phyloP scores from a whole-genome alignment of 148 eudicot species.

The Diospyros lotus region DNA sequence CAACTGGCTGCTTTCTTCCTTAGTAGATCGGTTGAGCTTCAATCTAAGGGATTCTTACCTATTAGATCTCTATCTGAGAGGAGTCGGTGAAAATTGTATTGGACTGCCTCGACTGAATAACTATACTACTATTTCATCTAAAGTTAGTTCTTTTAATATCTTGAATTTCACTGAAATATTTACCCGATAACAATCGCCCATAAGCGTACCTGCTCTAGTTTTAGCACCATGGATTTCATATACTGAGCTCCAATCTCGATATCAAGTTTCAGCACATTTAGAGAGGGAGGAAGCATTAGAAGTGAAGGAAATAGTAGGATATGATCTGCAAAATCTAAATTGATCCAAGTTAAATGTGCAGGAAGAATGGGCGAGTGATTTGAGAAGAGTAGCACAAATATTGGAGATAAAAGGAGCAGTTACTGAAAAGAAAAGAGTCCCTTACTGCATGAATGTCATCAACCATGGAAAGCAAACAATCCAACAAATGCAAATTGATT shows the following conservation, averaged over 20 bases:
- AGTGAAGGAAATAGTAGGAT: too few relatives aligned
- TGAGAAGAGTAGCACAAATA: conserved; percentile 7
- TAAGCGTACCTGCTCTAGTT: too few relatives aligned
- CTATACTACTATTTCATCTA: too few relatives aligned
- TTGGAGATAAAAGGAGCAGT: conserved; percentile 11
- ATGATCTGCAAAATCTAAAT: neutral
- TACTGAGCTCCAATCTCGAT: neutral
- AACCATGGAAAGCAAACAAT: neutral
- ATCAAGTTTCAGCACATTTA: neutral
- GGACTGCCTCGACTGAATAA: neutral
- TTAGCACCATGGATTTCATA: too few relatives aligned
- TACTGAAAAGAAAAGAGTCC: neutral
- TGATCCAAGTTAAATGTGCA: neutral
- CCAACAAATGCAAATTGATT: conserved; percentile 10
- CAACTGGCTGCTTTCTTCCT: conserved; percentile 9
- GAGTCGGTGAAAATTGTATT: neutral
- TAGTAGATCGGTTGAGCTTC: neutral
- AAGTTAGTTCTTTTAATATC: too few relatives aligned
- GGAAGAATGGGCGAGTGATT: conserved; percentile 2
- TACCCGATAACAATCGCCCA: neutral
- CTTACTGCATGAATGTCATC: neutral
- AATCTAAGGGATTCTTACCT: too few relatives aligned
- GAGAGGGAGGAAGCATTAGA: neutral
- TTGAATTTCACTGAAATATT: neutral
- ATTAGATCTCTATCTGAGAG: neutral